A percentile compares a stretch with the other conserved stretches of the same genome.
Evolutionary conservation across 1,284 basidiomycete species (phyloP).

Genomic region (Papiliotrema nemorosa): DNA sequence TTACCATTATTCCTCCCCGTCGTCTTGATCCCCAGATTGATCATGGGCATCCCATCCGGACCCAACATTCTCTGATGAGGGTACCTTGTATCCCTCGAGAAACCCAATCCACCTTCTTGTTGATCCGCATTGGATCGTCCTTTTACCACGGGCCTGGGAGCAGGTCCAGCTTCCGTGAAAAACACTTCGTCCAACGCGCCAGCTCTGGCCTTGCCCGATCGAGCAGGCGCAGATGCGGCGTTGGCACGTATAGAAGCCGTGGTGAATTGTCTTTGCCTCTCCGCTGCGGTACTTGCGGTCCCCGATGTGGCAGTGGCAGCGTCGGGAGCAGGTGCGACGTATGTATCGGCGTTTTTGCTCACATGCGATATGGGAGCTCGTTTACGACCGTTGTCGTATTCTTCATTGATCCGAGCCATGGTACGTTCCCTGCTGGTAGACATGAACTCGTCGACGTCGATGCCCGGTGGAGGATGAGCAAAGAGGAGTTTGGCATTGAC

Average conservation of each 20-base stretch:
- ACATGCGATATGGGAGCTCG: slow-evolving; percentile 80
- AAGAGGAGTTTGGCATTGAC: slow-evolving; percentile 91
- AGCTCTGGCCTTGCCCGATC: slow-evolving; percentile 54
- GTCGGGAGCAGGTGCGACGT: slow-evolving; percentile 53
- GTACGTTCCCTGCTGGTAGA: slow-evolving; percentile 63
- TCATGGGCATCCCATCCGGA: slow-evolving; percentile 65
- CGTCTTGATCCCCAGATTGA: slow-evolving; percentile 47
- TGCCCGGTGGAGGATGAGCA: slow-evolving; percentile 76
- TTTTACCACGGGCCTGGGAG: slow-evolving; percentile 62
- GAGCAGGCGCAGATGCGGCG: slow-evolving; percentile 42
- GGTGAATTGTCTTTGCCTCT: slow-evolving; percentile 33
- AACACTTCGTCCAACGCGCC: slow-evolving; percentile 77
- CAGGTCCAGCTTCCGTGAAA: slow-evolving; percentile 61
- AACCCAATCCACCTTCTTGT: slow-evolving; percentile 57
- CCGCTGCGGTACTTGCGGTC: no score
- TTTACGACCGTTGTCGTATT: slow-evolving; percentile 60
- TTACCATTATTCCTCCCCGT: slow-evolving; percentile 58
- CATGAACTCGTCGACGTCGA: slow-evolving; percentile 74
- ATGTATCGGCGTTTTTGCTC: slow-evolving; percentile 75
- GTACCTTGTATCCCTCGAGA: slow-evolving; percentile 62
- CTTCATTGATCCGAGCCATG: slow-evolving; percentile 55
- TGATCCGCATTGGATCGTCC: slow-evolving; percentile 47
- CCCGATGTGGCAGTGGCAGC: no score
- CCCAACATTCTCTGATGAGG: slow-evolving; percentile 77
- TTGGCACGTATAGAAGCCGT: slow-evolving; percentile 30